Base-by-base conservation (phyloP, 2,329 filamentous ascomycete genomes). In the Lachnum nothofagi region DNA sequence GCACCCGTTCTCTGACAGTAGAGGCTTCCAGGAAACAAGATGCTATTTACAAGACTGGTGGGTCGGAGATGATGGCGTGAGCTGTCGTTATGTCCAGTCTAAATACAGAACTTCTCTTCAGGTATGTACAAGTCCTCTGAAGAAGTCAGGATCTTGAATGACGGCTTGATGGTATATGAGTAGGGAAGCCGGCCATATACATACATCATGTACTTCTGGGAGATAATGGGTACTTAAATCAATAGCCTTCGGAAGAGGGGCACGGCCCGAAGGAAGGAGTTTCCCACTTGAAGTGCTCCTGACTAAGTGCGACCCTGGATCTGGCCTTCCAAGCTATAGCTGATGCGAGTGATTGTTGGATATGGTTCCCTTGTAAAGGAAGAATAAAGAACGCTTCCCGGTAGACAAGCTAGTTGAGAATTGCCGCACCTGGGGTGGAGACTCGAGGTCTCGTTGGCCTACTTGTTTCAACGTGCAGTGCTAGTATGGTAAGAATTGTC, bases 391-490 rank as follows among this genome's bases (percentile, higher is more conserved):
- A 29, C 10, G 34, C 34, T 37, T 37, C 34, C 17, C 43, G 51
- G 51, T 24, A 12, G 42, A 20, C 46, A 52, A 52, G 43, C 52
- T 61, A 57, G 46, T 51, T 38, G 54, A 46, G 41, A 51, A 51
- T 54, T 48, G 50, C 53, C 46, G 54, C 51, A 57, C 51, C 39
- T 34, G 45, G 44, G 43, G 57, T 56, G 57, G 54, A 50, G 53
- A 55, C 48, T n/a, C n/a, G n/a, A n/a, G n/a, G 50, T 37, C 49
- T 55, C 55, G 53, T 33, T 51, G 39, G 50, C 49, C 49, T 52
- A 49, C 51, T 60, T 61, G 60, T 61, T 63, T 62, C 60, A 58
- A 62, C 54, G 61, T 61, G 57, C 48, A 60, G 59, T 60, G 53
- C 48, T 55, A 25, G 53, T 48, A 31, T 42, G 46, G 42, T 46